phyloP scores from a whole-genome alignment of 1,139 yeast species.

The Zygosaccharomyces sapae region DNA sequence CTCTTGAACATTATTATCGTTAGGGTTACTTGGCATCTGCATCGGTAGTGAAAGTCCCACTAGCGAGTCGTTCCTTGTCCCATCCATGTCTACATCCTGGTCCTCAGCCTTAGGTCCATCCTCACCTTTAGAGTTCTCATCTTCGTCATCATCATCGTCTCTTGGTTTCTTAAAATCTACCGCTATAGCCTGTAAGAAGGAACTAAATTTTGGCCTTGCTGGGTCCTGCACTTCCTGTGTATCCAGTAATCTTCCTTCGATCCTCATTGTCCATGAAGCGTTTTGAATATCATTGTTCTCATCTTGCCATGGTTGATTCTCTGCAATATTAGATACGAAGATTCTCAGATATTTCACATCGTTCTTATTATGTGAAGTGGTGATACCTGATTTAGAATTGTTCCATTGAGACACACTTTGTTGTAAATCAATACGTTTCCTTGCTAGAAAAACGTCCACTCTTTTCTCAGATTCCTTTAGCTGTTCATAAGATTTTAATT shows the following conservation, averaged over 20 bases:
- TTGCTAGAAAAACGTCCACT: slow-evolving; percentile 73
- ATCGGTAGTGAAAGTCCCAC: slow-evolving; percentile 10
- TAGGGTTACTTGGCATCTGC: slow-evolving; percentile 8
- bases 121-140: background rate
- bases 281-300: slow-evolving; percentile 34
- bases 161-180: slow-evolving; percentile 55
- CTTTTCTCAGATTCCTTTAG: slow-evolving; percentile 74
- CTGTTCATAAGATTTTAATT: slow-evolving; percentile 63
- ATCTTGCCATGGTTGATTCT: slow-evolving; percentile 90
- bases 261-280: slow-evolving; percentile 71
- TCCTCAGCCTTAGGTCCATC: slow-evolving; percentile 10
- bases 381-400: slow-evolving; percentile 32
- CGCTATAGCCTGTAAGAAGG: slow-evolving; percentile 80
- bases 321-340: slow-evolving; percentile 75
- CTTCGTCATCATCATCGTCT: slow-evolving; percentile 37
- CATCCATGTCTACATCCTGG: slow-evolving; percentile 27
- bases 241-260: slow-evolving; percentile 76
- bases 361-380: slow-evolving; percentile 35
- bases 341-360: slow-evolving; percentile 63
- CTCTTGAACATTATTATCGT: slow-evolving; percentile 10
- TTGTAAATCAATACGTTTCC: slow-evolving; percentile 82
- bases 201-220: slow-evolving; percentile 59
- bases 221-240: slow-evolving; percentile 41
- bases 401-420: slow-evolving; percentile 50
- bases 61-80: slow-evolving; percentile 6